Conservation (phyloP, 495 filamentous ascomycete species). For the Penicillium lividum region DNA sequence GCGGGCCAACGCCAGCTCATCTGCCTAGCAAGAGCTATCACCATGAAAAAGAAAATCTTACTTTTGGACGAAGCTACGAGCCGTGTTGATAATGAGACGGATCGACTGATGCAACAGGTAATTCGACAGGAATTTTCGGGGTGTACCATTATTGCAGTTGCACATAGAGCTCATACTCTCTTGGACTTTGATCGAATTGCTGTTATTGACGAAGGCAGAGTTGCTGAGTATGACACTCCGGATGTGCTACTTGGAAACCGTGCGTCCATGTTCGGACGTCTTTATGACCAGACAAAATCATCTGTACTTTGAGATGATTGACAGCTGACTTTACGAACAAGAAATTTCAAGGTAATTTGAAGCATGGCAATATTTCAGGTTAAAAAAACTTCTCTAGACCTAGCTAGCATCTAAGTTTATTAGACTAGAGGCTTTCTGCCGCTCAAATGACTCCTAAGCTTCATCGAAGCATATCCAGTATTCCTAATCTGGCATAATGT, state of each 20-base stretch:
- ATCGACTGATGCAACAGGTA: neutral
- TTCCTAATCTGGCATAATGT: too few relatives aligned
- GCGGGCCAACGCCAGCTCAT: neutral
- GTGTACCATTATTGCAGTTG: neutral
- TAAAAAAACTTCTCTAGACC: too few relatives aligned
- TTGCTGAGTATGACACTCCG: neutral
- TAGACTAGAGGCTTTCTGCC: too few relatives aligned
- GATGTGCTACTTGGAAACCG: neutral
- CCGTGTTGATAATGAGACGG: neutral
- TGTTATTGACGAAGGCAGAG: neutral
- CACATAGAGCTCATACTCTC: neutral
- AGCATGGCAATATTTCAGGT: too few relatives aligned
- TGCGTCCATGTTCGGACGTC: neutral
- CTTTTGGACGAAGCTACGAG: neutral
- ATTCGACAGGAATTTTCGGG: neutral
- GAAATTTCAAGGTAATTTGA: too few relatives aligned
- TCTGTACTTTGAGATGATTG: too few relatives aligned
- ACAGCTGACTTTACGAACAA: too few relatives aligned
- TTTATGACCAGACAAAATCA: neutral
- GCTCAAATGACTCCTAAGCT: too few relatives aligned
- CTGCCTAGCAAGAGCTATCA: neutral
- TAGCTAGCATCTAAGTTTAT: too few relatives aligned
- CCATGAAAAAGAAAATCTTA: neutral
- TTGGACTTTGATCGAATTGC: neutral
- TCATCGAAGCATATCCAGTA: too few relatives aligned